These are phyloP conservation scores for Malassezia dermatis DNA, from an alignment of 1,284 basidiomycete species.

Conservation along the genomic window DNA sequence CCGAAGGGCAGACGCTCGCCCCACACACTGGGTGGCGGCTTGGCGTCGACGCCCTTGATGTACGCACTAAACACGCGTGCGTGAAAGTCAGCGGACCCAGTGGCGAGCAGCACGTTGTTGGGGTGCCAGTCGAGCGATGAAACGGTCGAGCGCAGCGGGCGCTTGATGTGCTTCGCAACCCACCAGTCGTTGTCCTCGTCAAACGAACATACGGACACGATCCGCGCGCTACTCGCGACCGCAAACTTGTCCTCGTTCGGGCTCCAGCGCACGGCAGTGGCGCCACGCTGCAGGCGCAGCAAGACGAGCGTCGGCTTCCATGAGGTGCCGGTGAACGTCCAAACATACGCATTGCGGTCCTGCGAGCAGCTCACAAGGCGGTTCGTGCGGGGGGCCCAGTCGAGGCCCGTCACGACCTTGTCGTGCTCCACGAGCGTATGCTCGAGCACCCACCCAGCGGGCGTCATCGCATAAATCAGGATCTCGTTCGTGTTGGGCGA, in stretches of 20 bases:
- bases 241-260: constrained; percentile 98
- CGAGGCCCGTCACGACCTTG: constrained; percentile 93
- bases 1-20: constrained; percentile 96
- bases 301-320: constrained; percentile 99
- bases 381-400: constrained; percentile 94
- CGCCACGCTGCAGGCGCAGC: constrained; percentile 86
- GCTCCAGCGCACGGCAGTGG: constrained; percentile 90
- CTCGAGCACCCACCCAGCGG: constrained; percentile 58
- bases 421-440: constrained; percentile 90
- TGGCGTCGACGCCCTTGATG: constrained; percentile 94
- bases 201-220: constrained; percentile 45
- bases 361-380: constrained; percentile 96
- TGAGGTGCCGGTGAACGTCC: constrained; percentile 62
- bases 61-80: constrained; percentile 97
- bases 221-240: constrained; percentile 78
- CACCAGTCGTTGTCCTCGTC: constrained; percentile 78
- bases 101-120: constrained; percentile 86
- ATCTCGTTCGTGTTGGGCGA: constrained; percentile 83
- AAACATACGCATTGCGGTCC: constrained; percentile 97
- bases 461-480: constrained; percentile 58
- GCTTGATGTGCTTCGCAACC: constrained; percentile 95
- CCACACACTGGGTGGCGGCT: constrained; percentile 83
- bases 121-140: constrained; percentile 93
- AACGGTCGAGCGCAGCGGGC: constrained; percentile 86
- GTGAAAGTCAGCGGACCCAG: constrained; percentile 87